Conservation (phyloP, 306 rosid species). For the Begonia masoniana region DNA sequence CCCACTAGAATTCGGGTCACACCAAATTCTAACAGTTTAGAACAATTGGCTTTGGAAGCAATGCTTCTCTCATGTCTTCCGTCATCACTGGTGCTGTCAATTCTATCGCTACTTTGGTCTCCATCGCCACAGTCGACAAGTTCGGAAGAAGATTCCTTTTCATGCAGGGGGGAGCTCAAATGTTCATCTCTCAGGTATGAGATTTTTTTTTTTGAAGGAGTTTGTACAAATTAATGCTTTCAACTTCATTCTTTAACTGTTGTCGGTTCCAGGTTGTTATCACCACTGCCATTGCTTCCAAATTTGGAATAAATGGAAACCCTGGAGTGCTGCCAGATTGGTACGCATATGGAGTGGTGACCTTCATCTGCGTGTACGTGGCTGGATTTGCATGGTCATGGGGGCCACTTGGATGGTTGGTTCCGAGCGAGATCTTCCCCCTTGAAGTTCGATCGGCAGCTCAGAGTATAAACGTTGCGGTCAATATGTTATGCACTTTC, state of each 20-base stretch:
- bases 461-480: conserved; percentile 37
- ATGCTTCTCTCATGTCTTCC: conserved; percentile 52
- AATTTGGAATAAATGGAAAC: conserved; percentile 47
- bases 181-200: conserved; percentile 52
- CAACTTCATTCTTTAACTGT: neutral
- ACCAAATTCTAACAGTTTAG: no score
- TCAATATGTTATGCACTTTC: conserved; percentile 63
- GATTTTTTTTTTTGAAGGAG: neutral
- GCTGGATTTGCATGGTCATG: conserved; percentile 71
- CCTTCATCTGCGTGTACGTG: conserved; percentile 38
- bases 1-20: no score
- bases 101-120: conserved; percentile 25
- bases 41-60: conserved; percentile 60
- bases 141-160: conserved; percentile 63
- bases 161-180: conserved; percentile 62
- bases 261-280: conserved; percentile 28
- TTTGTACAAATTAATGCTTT: neutral
- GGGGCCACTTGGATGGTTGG: conserved; percentile 87
- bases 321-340: conserved; percentile 35
- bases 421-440: conserved; percentile 63
- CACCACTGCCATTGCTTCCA: conserved; percentile 33
- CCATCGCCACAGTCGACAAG: conserved; percentile 44
- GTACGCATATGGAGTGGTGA: conserved; percentile 35
- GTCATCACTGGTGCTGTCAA: conserved; percentile 46
- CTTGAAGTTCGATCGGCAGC: conserved; percentile 58